A percentile compares a stretch with the other conserved stretches of the same genome.
Evolutionary conservation across 768 basidiomycete species (phyloP).

Genomic region (Mycena filopes): DNA sequence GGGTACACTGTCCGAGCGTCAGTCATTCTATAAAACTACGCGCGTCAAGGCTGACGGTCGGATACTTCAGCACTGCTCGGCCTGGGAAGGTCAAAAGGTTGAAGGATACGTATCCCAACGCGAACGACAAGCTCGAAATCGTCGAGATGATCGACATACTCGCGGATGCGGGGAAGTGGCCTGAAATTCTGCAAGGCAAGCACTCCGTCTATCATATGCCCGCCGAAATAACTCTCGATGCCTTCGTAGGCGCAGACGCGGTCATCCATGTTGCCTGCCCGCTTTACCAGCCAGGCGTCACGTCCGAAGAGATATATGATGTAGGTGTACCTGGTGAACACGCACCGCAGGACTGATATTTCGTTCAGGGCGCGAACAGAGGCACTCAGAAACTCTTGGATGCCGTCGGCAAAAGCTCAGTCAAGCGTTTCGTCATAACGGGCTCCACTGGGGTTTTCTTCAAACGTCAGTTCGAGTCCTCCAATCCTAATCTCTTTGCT

Average conservation of each 20-base stretch:
- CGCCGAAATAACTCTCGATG: not conserved
- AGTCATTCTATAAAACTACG: not conserved
- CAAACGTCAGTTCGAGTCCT: slow-evolving; percentile 4
- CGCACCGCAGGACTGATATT: not conserved
- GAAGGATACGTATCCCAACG: slow-evolving; percentile 2
- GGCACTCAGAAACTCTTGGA: slow-evolving; percentile 42
- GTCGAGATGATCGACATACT: slow-evolving; percentile 15
- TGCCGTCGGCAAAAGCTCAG: slow-evolving; percentile 35
- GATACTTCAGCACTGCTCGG: slow-evolving; percentile 4
- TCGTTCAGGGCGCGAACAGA: slow-evolving; percentile 35
- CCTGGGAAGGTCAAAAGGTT: slow-evolving; percentile 3
- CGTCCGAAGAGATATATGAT: slow-evolving; percentile 13
- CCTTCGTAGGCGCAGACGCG: not conserved
- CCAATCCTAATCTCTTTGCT: not conserved
- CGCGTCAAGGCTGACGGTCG: not conserved
- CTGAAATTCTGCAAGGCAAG: slow-evolving; percentile 17
- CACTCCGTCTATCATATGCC: not conserved
- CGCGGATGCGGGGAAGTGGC: slow-evolving; percentile 18
- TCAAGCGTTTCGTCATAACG: slow-evolving; percentile 38
- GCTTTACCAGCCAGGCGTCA: slow-evolving; percentile 11
- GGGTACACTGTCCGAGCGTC: slow-evolving; percentile 12
- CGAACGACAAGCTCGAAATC: slow-evolving; percentile 14
- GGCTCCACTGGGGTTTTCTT: slow-evolving; percentile 35
- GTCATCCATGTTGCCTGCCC: slow-evolving; percentile 18
- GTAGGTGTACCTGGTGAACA: not conserved